These are phyloP conservation scores for Cajanus cajan DNA, from an alignment of 306 rosid genomes.

Conservation along the genomic window DNA sequence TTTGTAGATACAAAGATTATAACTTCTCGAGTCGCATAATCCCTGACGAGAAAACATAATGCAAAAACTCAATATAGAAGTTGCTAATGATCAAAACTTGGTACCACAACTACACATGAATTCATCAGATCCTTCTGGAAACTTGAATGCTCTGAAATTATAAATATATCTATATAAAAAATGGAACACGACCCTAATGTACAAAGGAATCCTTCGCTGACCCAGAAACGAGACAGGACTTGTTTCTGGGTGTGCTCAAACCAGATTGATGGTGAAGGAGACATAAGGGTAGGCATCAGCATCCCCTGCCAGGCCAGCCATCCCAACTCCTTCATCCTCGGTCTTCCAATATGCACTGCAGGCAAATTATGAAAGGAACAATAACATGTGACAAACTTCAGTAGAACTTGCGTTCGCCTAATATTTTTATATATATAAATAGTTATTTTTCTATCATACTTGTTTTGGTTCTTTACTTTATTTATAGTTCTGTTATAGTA, in stretches of 20 bases:
- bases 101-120: background rate
- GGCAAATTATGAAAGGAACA: slow-evolving; percentile 2
- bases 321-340: slow-evolving; percentile 72
- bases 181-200: slow-evolving; percentile 35
- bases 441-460: no score
- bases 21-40: background rate
- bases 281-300: slow-evolving; percentile 73
- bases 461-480: no score
- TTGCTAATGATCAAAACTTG: slow-evolving; percentile 9
- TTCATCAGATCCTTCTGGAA: slow-evolving; percentile 20
- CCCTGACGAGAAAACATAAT: background rate
- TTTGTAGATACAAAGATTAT: background rate
- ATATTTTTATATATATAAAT: no score
- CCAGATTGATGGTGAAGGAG: slow-evolving; percentile 72
- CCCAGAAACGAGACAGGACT: slow-evolving; percentile 12
- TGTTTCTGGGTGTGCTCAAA: slow-evolving; percentile 30
- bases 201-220: slow-evolving; percentile 43
- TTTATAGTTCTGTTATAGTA: background rate
- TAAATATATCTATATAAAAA: background rate
- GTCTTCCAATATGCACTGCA: slow-evolving; percentile 71
- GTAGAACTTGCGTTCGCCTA: no score
- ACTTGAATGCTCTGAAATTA: slow-evolving; percentile 27
- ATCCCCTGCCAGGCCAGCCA: slow-evolving; percentile 76
- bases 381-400: background rate
- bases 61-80: slow-evolving; percentile 15